phyloP scores from a whole-genome alignment of 768 basidiomycete genomes.

The Leucocoprinus sp. region DNA sequence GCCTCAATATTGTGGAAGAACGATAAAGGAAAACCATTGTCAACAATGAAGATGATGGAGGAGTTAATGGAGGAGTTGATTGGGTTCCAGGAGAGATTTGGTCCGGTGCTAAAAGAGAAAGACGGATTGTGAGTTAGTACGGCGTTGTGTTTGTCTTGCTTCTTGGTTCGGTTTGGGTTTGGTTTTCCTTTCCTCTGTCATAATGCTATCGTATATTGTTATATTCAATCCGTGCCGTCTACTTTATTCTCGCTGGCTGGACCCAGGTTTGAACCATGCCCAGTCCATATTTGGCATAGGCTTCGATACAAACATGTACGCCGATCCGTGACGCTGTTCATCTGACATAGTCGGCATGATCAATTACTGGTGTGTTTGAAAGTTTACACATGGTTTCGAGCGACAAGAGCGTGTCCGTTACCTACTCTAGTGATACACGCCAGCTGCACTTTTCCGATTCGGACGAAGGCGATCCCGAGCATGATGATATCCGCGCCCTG shows the following conservation, averaged over 20 bases:
- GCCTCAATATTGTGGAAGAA: slow-evolving; percentile 6
- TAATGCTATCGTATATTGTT: slow-evolving; percentile 12
- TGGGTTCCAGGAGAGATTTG: slow-evolving; percentile 81
- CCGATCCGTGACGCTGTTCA: too few relatives aligned
- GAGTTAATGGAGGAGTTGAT: slow-evolving; percentile 87
- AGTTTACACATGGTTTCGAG: slow-evolving; percentile 5
- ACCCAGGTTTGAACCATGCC: too few relatives aligned
- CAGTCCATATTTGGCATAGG: slow-evolving; percentile 3
- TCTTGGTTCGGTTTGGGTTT: slow-evolving; percentile 4
- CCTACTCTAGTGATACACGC: slow-evolving; percentile 1
- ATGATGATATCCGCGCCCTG: background rate
- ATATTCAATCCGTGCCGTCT: slow-evolving; percentile 8
- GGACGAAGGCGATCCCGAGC: slow-evolving; percentile 26
- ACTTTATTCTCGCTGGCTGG: slow-evolving; percentile 9
- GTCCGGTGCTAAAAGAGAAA: slow-evolving; percentile 44
- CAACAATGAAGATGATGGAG: slow-evolving; percentile 80
- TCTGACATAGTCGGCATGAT: too few relatives aligned
- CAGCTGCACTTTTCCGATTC: slow-evolving; percentile 29
- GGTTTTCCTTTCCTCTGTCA: background rate
- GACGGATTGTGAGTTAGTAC: slow-evolving; percentile 22
- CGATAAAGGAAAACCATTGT: slow-evolving; percentile 12
- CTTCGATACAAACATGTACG: background rate
- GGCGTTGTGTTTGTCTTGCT: slow-evolving; percentile 1
- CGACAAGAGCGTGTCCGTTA: background rate
- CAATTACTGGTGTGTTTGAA: background rate